A percentile compares a stretch with the other conserved stretches of the same genome.
Evolutionary conservation across 768 basidiomycete genomes (phyloP).

Genomic region (Rhodotorula kratochvilovae): DNA sequence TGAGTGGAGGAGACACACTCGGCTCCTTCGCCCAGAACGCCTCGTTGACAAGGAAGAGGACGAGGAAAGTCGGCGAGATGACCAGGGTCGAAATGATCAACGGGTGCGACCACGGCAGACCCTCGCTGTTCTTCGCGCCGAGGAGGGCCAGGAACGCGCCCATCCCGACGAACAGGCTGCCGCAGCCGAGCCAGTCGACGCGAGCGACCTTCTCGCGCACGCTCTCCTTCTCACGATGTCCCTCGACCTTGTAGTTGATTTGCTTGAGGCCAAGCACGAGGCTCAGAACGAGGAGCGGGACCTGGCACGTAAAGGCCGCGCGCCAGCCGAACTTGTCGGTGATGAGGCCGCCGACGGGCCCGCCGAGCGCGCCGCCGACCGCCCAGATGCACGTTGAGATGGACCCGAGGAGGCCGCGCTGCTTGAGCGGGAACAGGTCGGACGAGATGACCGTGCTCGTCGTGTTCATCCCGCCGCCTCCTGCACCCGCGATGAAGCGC

Average conservation of each 20-base stretch:
- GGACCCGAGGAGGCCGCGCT: constrained; percentile 84
- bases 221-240: background rate
- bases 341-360: constrained; percentile 46
- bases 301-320: constrained; percentile 60
- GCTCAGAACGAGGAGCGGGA: constrained; percentile 71
- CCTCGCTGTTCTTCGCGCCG: constrained; percentile 44
- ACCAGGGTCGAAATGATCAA: constrained; percentile 61
- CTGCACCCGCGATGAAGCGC: constrained; percentile 53
- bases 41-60: constrained; percentile 71
- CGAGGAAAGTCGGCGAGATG: constrained; percentile 56
- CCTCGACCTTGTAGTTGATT: constrained; percentile 64
- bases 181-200: constrained; percentile 75
- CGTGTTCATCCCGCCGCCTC: constrained; percentile 55
- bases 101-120: constrained; percentile 58
- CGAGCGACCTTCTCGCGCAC: constrained; percentile 47
- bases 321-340: constrained; percentile 55
- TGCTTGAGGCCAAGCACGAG: constrained; percentile 66
- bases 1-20: background rate
- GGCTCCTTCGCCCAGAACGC: constrained; percentile 60
- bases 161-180: constrained; percentile 43
- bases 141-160: constrained; percentile 60
- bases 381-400: constrained; percentile 64
- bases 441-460: constrained; percentile 59
- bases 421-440: constrained; percentile 80
- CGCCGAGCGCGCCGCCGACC: constrained; percentile 55